Evolutionary conservation across 2,329 filamentous ascomycete genomes (phyloP).

Genomic region (Pseudogymnoascus sp.): DNA sequence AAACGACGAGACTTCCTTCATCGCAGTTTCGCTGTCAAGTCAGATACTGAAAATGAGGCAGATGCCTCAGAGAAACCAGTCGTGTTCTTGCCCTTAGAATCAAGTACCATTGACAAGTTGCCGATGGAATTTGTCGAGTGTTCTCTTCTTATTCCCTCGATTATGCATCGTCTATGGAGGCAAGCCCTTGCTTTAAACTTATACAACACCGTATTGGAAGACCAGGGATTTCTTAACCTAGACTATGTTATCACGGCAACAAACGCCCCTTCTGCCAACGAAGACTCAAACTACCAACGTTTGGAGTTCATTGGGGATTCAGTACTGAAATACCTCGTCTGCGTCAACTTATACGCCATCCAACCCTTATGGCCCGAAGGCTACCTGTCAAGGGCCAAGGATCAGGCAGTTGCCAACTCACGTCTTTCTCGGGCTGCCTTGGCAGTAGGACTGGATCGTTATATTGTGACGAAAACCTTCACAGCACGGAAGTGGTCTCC

Average conservation of each 20-base stretch:
- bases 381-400: constrained; percentile 60
- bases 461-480: constrained; percentile 61
- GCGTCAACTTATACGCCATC: constrained; percentile 51
- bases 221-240: constrained; percentile 45
- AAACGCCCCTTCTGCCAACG: constrained; percentile 51
- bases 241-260: constrained; percentile 59
- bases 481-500: constrained; percentile 66
- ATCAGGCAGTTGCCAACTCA: constrained; percentile 63
- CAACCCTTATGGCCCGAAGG: constrained; percentile 67
- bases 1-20: constrained; percentile 54
- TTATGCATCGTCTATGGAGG: constrained; percentile 61
- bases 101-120: constrained; percentile 9
- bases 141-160: constrained; percentile 60
- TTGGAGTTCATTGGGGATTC: constrained; percentile 84
- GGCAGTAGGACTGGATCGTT: constrained; percentile 57
- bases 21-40: background rate
- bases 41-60: background rate
- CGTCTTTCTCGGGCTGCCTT: constrained; percentile 59
- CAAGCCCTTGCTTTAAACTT: constrained; percentile 55
- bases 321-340: constrained; percentile 66
- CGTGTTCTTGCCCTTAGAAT: background rate
- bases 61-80: background rate
- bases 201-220: constrained; percentile 42
- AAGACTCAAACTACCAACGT: constrained; percentile 64
- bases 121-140: constrained; percentile 33